These are phyloP conservation scores for Exserohilum rostratum DNA, from an alignment of 2,329 filamentous ascomycete species.

Conservation along the genomic window DNA sequence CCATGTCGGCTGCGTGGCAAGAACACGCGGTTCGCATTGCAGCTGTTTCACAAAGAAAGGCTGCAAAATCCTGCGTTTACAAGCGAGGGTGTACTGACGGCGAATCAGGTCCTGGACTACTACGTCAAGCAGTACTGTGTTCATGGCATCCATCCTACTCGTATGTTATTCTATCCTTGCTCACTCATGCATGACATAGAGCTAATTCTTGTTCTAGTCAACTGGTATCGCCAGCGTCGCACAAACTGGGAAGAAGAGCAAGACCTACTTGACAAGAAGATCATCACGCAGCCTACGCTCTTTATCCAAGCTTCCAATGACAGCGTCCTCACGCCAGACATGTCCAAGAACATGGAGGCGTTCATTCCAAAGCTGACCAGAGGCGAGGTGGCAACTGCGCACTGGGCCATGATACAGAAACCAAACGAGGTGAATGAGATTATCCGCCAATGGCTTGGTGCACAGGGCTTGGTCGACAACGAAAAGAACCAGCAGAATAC, in stretches of 20 bases:
- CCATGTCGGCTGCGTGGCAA: background rate
- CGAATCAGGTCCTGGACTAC: conserved; percentile 68
- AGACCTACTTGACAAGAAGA: conserved; percentile 39
- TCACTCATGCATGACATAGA: background rate
- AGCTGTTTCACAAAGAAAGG: conserved; percentile 13
- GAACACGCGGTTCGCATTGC: background rate
- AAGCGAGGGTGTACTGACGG: conserved; percentile 32
- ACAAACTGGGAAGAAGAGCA: conserved; percentile 80
- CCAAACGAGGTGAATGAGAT: conserved; percentile 72
- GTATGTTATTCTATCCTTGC: conserved; percentile 46
- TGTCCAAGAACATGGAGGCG: conserved; percentile 75
- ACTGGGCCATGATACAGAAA: conserved; percentile 84
- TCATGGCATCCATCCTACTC: conserved; percentile 76
- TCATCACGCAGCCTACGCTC: conserved; percentile 62
- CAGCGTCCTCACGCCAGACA: conserved; percentile 70
- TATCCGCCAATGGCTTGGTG: conserved; percentile 70
- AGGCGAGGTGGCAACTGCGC: conserved; percentile 70
- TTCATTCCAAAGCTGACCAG: conserved; percentile 69
- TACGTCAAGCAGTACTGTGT: conserved; percentile 76
- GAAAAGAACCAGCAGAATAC: conserved; percentile 26
- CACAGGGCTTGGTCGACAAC: conserved; percentile 54
- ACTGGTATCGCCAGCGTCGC: conserved; percentile 82
- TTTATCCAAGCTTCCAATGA: conserved; percentile 78
- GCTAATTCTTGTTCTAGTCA: conserved; percentile 56
- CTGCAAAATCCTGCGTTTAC: background rate